A percentile compares a stretch with the other conserved stretches of the same genome.
These are phyloP conservation scores for Chaetothyriales sp. DNA, from an alignment of 2,329 filamentous ascomycete genomes.

Conservation along the genomic window DNA sequence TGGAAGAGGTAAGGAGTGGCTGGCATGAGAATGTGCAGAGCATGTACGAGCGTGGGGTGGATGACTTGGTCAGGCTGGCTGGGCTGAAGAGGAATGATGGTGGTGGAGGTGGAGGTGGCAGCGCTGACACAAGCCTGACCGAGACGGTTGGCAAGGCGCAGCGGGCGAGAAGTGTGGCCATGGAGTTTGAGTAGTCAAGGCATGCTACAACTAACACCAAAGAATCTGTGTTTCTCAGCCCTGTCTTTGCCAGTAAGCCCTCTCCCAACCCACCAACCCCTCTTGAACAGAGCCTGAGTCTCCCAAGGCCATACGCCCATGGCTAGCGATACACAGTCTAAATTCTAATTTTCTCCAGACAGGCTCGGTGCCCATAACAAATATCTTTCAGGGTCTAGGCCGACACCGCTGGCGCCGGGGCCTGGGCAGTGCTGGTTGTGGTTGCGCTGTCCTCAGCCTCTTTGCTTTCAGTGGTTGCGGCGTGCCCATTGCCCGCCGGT, in stretches of 20 bases:
- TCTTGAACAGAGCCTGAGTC: not conserved
- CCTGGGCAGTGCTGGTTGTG: conserved; percentile 3
- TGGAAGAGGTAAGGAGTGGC: conserved; percentile 12
- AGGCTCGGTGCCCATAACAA: not conserved
- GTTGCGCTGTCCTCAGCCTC: conserved; percentile 7
- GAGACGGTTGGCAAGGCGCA: conserved; percentile 33
- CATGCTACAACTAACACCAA: not conserved
- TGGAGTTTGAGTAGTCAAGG: conserved; percentile 28
- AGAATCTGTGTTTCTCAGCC: not conserved
- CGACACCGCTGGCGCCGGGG: not conserved
- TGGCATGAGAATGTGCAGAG: conserved; percentile 27
- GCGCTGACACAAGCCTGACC: conserved; percentile 23
- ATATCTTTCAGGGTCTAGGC: not conserved
- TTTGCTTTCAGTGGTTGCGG: conserved; percentile 6
- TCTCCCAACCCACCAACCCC: not conserved
- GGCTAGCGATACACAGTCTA: not conserved
- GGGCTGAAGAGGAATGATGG: conserved; percentile 18
- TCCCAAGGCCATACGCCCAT: not conserved
- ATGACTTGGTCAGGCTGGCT: conserved; percentile 26
- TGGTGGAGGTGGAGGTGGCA: conserved; percentile 14
- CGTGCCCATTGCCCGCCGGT: conserved; percentile 8
- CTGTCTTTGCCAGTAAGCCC: not conserved
- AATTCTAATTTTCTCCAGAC: not conserved
- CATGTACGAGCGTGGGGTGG: conserved; percentile 27
- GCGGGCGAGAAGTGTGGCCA: conserved; percentile 32